A percentile compares a stretch with the other conserved stretches of the same genome.
phyloP scores from a whole-genome alignment of 2,329 filamentous ascomycete genomes.

The Trichoderma brevicompactum region DNA sequence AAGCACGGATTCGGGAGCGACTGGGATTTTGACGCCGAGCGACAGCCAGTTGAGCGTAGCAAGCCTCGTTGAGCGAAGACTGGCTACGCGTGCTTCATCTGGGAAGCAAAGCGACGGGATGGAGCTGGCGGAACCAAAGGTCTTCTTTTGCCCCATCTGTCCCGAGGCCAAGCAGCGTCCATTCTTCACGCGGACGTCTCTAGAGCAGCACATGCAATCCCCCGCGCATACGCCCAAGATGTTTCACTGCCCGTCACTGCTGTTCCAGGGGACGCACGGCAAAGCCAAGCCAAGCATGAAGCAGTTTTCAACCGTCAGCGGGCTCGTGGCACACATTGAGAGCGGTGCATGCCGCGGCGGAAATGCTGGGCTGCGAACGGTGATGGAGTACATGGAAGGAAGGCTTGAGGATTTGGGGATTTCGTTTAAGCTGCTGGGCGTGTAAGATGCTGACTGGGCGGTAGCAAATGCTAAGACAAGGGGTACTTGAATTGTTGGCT shows the following conservation, averaged over 20 bases:
- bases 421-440: background rate
- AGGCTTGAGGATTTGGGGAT: constrained; percentile 11
- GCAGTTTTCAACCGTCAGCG: constrained; percentile 28
- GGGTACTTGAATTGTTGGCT: too few species aligned
- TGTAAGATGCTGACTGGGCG: background rate
- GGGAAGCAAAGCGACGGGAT: background rate
- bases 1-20: constrained; percentile 1
- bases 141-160: constrained; percentile 5
- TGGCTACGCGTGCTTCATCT: background rate
- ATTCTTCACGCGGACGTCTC: background rate
- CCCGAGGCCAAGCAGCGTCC: background rate
- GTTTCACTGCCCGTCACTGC: constrained; percentile 13
- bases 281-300: background rate
- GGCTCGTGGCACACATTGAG: constrained; percentile 31
- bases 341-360: constrained; percentile 28
- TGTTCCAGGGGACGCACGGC: background rate
- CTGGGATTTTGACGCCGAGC: background rate
- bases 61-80: background rate
- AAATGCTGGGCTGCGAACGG: background rate
- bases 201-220: background rate
- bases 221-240: constrained; percentile 8
- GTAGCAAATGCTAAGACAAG: background rate
- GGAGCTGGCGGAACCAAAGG: background rate
- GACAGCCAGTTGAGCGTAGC: background rate
- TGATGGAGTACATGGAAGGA: constrained; percentile 15